Base-by-base conservation (phyloP, 495 filamentous ascomycete genomes). In the Penicillium fimorum region DNA sequence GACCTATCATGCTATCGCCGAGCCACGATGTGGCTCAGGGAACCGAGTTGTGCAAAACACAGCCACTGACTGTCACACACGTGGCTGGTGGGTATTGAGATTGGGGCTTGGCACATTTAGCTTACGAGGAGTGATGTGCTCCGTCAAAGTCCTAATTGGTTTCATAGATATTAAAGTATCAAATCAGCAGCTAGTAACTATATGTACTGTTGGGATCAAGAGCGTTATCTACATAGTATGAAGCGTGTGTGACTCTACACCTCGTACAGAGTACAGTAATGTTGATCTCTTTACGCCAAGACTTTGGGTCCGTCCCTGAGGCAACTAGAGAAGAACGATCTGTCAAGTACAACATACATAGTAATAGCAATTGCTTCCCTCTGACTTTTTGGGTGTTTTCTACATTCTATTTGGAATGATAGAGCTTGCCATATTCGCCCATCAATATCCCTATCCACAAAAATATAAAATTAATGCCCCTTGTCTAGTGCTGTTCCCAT, bases 31-130 rank as follows among this genome's bases (percentile, higher is more conserved):
- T 66, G 64, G 64, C 64, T 56, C 58, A 56, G 57, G n/a, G 9
- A 30, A 18, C 17, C 35, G 42, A 53, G 25, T 13, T 45, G 11
- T 5, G 43, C 15, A 18, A 18, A 22, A 54, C 66, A 66, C 63
- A 64, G 66, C 66, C 66, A 68, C 66, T 66, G n/a, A 41, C 6
- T 17, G 54, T 38, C 37, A 37, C 54, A 68, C 66, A 68, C 63
- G 66, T 66, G 66, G 63, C 66, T 50, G 27, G 38, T 32, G 24
- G 47, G 44, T 22, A 20, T 44, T 27, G 35, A 12, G 33, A 37
- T 8, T 37, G 33, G 13, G 33, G 33, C 33, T 37, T 37, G 33
- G 33, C 33, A n/a, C 33, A 15, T 37, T 37, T 37, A 15, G 5
- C n/a, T 5, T 35, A 35, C 32, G 11, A 32, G 30, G n/a, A n/a